A percentile compares a stretch with the other conserved stretches of the same genome.
Conservation (phyloP, 805 yeast species). For the Ogataea pilisensis region DNA sequence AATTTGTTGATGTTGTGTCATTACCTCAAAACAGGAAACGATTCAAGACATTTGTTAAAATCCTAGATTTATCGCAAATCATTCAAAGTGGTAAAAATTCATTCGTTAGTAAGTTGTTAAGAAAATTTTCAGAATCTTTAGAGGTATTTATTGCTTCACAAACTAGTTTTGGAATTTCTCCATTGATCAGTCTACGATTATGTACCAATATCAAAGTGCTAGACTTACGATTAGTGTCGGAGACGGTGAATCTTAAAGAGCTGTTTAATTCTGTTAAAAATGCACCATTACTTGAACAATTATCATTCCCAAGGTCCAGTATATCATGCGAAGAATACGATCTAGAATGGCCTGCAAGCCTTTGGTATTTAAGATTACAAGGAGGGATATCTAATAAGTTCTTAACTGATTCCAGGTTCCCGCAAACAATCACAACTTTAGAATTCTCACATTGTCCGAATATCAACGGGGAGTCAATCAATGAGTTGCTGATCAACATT, state of each 20-base stretch:
- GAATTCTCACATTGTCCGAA: constrained; percentile 88
- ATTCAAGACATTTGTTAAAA: constrained; percentile 57
- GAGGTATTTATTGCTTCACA: constrained; percentile 85
- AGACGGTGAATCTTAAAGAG: constrained; percentile 79
- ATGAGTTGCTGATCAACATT: constrained; percentile 53
- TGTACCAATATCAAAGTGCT: constrained; percentile 62
- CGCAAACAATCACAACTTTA: constrained; percentile 61
- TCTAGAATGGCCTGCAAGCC: constrained; percentile 73
- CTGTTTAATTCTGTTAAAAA: constrained; percentile 69
- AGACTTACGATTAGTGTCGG: constrained; percentile 84
- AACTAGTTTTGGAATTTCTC: constrained; percentile 89
- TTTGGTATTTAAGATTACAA: constrained; percentile 69
- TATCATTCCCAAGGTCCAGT: constrained; percentile 88
- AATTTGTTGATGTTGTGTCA: constrained; percentile 64
- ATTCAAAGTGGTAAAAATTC: constrained; percentile 93
- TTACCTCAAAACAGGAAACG: constrained; percentile 39
- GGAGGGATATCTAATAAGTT: constrained; percentile 90
- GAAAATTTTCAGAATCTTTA: constrained; percentile 67
- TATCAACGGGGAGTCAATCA: constrained; percentile 61
- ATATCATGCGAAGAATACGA: constrained; percentile 60
- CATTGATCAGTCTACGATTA: constrained; percentile 71
- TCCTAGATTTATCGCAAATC: constrained; percentile 70
- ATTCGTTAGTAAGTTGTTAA: constrained; percentile 72
- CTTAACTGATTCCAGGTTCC: constrained; percentile 65
- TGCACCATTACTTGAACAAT: constrained; percentile 58